Evolutionary conservation across 192 early-diverging fungal genomes (phyloP).

Genomic region (Backusella mclennaniae): DNA sequence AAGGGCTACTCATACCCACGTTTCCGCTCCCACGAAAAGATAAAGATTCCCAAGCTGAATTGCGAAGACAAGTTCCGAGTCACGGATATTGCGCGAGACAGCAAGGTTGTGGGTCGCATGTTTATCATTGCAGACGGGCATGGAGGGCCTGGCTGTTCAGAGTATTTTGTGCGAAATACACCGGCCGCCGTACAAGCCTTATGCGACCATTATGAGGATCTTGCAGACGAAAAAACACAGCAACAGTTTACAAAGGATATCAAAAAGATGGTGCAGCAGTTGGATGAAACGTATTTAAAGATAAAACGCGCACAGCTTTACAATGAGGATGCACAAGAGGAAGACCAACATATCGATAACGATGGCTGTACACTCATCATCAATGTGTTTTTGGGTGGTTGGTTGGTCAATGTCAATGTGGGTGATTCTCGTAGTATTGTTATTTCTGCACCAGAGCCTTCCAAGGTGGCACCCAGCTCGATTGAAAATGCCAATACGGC

Average conservation of each 20-base stretch:
- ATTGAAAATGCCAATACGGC: slow-evolving; percentile 14
- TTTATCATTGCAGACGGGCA: slow-evolving; percentile 60
- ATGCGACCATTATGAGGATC: slow-evolving; percentile 35
- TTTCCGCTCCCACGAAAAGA: slow-evolving; percentile 43
- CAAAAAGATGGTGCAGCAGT: slow-evolving; percentile 38
- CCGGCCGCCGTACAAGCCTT: slow-evolving; percentile 47
- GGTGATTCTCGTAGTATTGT: slow-evolving; percentile 57
- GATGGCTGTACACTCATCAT: slow-evolving; percentile 58
- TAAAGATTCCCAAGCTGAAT: slow-evolving; percentile 46
- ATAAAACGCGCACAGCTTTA: slow-evolving; percentile 49
- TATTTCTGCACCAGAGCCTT: slow-evolving; percentile 35
- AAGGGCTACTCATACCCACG: slow-evolving; percentile 60
- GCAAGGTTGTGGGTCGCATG: slow-evolving; percentile 36
- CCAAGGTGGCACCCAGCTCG: not conserved
- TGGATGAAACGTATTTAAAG: slow-evolving; percentile 52
- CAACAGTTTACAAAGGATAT: slow-evolving; percentile 42
- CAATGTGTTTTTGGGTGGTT: slow-evolving; percentile 55
- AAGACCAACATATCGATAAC: slow-evolving; percentile 31
- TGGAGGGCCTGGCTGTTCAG: slow-evolving; percentile 54
- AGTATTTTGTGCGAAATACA: slow-evolving; percentile 48
- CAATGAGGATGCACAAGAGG: not conserved
- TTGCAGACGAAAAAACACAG: slow-evolving; percentile 25
- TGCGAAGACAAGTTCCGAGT: slow-evolving; percentile 58
- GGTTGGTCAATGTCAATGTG: slow-evolving; percentile 55
- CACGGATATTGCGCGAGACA: slow-evolving; percentile 31